These are phyloP conservation scores for Massarina eburnea DNA, from an alignment of 2,329 filamentous ascomycete genomes.

Conservation along the genomic window DNA sequence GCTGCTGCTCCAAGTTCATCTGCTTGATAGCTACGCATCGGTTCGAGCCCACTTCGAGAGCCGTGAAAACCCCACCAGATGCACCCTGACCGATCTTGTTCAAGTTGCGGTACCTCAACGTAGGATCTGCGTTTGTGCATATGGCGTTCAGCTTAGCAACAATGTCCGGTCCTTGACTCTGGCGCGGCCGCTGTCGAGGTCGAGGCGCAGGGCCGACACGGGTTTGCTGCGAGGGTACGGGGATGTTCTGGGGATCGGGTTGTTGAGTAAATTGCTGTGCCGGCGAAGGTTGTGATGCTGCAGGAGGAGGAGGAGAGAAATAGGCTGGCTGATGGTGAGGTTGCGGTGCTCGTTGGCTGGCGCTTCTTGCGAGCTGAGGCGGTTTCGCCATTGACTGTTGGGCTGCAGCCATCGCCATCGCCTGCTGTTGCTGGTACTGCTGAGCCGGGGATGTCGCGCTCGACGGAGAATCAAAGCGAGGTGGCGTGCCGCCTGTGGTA, in stretches of 20 bases:
- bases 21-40: conserved; percentile 97
- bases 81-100: conserved; percentile 97
- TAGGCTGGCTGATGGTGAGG: conserved; percentile 31
- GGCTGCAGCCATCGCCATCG: conserved; percentile 32
- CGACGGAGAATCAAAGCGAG: conserved; percentile 50
- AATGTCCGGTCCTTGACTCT: conserved; percentile 81
- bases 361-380: conserved; percentile 68
- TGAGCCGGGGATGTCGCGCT: conserved; percentile 35
- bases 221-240: conserved; percentile 50
- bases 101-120: conserved; percentile 80
- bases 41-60: conserved; percentile 81
- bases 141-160: conserved; percentile 82
- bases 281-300: conserved; percentile 47
- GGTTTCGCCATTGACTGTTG: conserved; percentile 63
- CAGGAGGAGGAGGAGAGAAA: conserved; percentile 44
- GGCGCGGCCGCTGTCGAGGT: conserved; percentile 74
- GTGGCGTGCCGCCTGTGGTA: conserved; percentile 43
- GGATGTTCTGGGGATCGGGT: conserved; percentile 47
- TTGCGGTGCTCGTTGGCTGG: conserved; percentile 64
- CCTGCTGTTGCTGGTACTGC: too few species aligned
- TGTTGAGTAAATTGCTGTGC: conserved; percentile 52
- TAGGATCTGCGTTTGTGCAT: conserved; percentile 86
- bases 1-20: conserved; percentile 98
- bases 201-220: conserved; percentile 62
- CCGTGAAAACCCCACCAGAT: conserved; percentile 92